Evolutionary conservation across 2,329 filamentous ascomycete genomes (phyloP).

Genomic region (Alternaria triticina): DNA sequence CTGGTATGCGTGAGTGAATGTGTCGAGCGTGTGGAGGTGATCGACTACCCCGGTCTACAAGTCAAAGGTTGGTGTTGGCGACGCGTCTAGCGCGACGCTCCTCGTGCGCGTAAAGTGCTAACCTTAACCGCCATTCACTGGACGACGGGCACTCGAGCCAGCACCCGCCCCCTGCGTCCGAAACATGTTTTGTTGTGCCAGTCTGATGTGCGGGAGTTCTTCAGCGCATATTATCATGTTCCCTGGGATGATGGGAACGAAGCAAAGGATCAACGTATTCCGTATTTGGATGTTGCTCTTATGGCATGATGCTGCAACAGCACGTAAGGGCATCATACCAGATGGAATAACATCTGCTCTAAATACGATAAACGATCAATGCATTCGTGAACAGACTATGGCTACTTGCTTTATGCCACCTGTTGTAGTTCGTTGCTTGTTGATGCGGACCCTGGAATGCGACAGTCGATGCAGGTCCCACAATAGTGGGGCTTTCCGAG

Average conservation of each 20-base stretch:
- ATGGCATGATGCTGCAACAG: not conserved
- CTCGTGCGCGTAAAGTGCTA: constrained; percentile 24
- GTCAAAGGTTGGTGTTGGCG: constrained; percentile 21
- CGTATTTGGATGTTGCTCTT: not conserved
- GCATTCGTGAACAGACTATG: not conserved
- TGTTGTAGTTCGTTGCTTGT: constrained; percentile 1
- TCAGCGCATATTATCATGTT: not conserved
- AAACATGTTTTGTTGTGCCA: not conserved
- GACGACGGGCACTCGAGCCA: constrained; percentile 12
- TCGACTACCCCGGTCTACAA: constrained; percentile 15
- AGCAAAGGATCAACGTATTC: not conserved
- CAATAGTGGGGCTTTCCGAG: constrained; percentile 12
- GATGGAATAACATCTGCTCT: not conserved
- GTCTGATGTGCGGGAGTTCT: not conserved
- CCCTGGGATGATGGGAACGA: not conserved
- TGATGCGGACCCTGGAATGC: constrained; percentile 2
- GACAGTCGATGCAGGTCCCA: constrained; percentile 8
- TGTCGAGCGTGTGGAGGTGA: constrained; percentile 17
- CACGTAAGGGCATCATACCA: not conserved
- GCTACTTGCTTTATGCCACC: not conserved
- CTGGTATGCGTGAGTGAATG: constrained; percentile 14
- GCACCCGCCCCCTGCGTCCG: not conserved
- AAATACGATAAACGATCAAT: not conserved
- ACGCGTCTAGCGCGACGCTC: constrained; percentile 22
- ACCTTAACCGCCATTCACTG: constrained; percentile 10